Evolutionary conservation across 129 eudicot species (phyloP), one percentile per base, ranked within the genome.

Genomic region (Heracleum sosnowskyi): DNA sequence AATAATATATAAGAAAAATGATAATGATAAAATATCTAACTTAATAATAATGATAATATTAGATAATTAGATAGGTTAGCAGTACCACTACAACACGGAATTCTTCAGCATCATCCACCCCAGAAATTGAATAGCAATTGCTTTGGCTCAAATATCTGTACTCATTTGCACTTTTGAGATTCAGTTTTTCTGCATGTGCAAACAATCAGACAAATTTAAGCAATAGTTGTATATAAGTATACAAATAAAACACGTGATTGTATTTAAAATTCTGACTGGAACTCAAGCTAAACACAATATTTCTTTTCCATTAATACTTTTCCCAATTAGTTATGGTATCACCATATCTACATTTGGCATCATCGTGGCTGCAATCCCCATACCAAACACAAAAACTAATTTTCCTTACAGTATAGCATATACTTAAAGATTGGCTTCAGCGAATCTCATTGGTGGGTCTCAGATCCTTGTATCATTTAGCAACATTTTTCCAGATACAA

Each of bases 41-140:
- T n/a, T 60, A n/a, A 60, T 60, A 0, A 26, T 2, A 60, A n/a
- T 26, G 16, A 24, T 55, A 55, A 49, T 49, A 12, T 10, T 60
- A 7, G 15, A 24, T 53, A 53, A 53, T 57, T 24, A 60, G 33
- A 60, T 9, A n/a, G 29, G 64, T 60, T 60, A 77, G 49, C 74
- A 53, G 46, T 86, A 93, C 98, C 97, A 72, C 37, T 34, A 89
- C 93, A 79, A 85, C 79, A 79, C 88, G 82, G 79, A 93, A 93
- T 70, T 93, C 88, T 78, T 89, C 88, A 37, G 95, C 95, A 86
- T 93, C 98, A 86, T 93, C 84, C 81, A 93, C 88, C 86, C 98
- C 90, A 63, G 91, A 78, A 72, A 93, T 89, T 8, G 90, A 77
- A 76, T 87, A 86, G 87, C 98, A 93, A 81, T 80, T 86, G 84